phyloP scores from a whole-genome alignment of 192 early-diverging fungal genomes.

The Linnemannia elongata region DNA sequence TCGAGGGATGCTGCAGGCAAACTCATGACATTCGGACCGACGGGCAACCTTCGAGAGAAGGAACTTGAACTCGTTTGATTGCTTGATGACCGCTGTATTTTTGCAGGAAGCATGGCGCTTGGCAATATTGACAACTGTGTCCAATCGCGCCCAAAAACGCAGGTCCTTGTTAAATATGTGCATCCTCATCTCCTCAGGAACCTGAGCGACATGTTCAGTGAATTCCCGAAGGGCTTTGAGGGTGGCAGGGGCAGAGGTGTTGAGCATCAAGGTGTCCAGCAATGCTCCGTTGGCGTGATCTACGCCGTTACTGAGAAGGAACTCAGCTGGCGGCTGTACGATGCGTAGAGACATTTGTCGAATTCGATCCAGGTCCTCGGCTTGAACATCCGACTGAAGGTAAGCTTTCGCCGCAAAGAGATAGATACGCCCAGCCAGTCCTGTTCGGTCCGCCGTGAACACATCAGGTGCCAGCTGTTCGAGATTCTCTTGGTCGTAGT shows the following conservation, averaged over 20 bases:
- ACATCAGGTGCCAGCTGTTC: slow-evolving; percentile 2
- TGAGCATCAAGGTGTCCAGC: slow-evolving; percentile 48
- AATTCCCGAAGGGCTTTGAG: slow-evolving; percentile 35
- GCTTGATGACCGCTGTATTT: slow-evolving; percentile 8
- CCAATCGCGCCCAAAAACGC: slow-evolving; percentile 41
- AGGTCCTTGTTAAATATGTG: slow-evolving; percentile 38
- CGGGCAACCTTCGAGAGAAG: slow-evolving; percentile 50
- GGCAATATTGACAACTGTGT: slow-evolving; percentile 41
- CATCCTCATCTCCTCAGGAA: slow-evolving; percentile 50
- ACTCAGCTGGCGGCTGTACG: slow-evolving; percentile 29
- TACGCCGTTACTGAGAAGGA: slow-evolving; percentile 22
- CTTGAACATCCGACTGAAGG: not conserved
- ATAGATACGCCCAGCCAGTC: slow-evolving; percentile 21
- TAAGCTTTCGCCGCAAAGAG: slow-evolving; percentile 42
- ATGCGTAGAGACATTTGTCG: slow-evolving; percentile 21
- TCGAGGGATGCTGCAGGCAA: slow-evolving; percentile 44
- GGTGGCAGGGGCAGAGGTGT: slow-evolving; percentile 15
- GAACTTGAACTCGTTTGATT: slow-evolving; percentile 51
- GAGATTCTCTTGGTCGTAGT: slow-evolving; percentile 8
- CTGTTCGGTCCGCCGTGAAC: slow-evolving; percentile 15
- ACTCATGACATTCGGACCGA: slow-evolving; percentile 42
- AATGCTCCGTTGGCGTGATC: slow-evolving; percentile 11
- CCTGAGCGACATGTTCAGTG: slow-evolving; percentile 24
- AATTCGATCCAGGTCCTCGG: slow-evolving; percentile 11
- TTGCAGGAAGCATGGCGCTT: slow-evolving; percentile 17